Evolutionary conservation across 75 land plant species (phyloP).

Genomic region (Pseudotsuga menziesii): DNA sequence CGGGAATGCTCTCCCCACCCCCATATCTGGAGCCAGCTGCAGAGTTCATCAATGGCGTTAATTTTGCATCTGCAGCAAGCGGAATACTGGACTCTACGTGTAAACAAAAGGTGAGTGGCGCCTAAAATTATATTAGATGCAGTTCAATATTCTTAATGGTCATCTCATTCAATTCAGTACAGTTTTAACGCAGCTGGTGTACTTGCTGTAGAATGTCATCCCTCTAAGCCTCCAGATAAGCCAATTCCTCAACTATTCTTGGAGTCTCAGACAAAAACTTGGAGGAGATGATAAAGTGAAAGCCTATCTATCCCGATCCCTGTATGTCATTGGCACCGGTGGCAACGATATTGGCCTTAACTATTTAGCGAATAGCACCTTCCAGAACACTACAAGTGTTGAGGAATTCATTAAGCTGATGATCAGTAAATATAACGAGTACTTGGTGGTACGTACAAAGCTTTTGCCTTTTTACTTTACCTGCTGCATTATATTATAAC

Average conservation of each 20-base stretch:
- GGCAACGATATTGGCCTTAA: slow-evolving; percentile 36
- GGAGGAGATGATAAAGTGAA: neutral
- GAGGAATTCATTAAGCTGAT: neutral
- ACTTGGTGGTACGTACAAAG: neutral
- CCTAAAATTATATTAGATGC: too few relatives aligned
- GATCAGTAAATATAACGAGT: neutral
- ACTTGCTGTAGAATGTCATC: neutral
- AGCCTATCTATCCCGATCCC: slow-evolving; percentile 9
- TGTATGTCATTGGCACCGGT: slow-evolving; percentile 22
- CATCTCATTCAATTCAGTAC: neutral
- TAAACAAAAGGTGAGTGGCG: slow-evolving; percentile 11
- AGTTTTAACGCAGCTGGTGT: neutral
- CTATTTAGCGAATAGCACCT: slow-evolving; percentile 20
- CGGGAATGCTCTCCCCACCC: neutral
- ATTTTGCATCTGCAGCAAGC: slow-evolving; percentile 23
- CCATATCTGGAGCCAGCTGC: neutral
- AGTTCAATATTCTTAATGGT: too few relatives aligned
- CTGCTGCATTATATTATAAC: neutral
- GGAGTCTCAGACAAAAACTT: neutral
- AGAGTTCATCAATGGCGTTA: slow-evolving; percentile 10
- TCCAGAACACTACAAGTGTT: neutral
- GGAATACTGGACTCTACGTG: slow-evolving; percentile 25
- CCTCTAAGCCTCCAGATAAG: neutral
- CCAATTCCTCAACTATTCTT: neutral
- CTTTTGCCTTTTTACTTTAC: neutral